A percentile compares a stretch with the other conserved stretches of the same genome.
phyloP scores from a whole-genome alignment of 2,329 filamentous ascomycete species.

The Thermothelomyces thermophilus region DNA sequence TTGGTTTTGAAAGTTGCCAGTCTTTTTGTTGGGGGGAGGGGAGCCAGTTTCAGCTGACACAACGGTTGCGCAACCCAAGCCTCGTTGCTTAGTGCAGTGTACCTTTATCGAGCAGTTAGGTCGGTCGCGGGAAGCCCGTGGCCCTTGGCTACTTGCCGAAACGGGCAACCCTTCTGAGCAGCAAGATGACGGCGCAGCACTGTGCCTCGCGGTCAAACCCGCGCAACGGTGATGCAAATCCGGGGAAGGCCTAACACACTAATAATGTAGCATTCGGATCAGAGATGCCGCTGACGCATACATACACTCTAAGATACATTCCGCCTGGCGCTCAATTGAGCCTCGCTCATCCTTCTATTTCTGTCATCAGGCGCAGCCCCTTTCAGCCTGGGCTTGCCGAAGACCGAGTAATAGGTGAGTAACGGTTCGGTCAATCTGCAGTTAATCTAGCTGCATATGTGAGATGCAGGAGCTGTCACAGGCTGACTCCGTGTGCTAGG shows the following conservation, averaged over 20 bases:
- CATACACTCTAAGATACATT: neutral
- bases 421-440: neutral
- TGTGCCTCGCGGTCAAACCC: constrained; percentile 1
- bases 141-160: neutral
- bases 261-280: no score
- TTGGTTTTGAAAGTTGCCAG: neutral
- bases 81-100: no score
- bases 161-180: neutral
- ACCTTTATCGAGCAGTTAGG: no score
- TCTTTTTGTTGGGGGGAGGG: no score
- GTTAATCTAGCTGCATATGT: neutral
- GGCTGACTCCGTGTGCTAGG: no score
- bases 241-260: neutral
- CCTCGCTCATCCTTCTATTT: neutral
- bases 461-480: no score
- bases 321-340: neutral
- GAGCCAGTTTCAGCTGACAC: no score
- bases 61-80: no score
- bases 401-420: neutral
- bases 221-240: neutral
- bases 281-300: constrained; percentile 1
- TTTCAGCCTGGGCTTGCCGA: neutral
- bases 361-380: neutral
- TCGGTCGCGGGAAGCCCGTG: no score
- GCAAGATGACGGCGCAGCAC: constrained; percentile 3